Percentiles rank a stretch among this genome's conserved stretches.
Evolutionary conservation across 768 basidiomycete genomes (phyloP).

Genomic region (Lactarius akahatsu): DNA sequence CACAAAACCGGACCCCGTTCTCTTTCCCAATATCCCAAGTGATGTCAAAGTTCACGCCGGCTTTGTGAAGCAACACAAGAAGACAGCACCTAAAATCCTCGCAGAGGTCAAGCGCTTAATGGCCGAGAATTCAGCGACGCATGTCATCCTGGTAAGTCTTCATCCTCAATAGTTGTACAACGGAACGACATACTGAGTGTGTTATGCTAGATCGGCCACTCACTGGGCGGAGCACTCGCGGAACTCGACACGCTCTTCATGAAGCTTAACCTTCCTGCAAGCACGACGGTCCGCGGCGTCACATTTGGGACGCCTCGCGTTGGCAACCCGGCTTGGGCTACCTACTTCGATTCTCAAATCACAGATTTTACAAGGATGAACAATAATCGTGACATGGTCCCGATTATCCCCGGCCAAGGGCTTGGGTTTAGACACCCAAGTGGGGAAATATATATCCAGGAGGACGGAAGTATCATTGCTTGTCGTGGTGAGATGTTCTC

Average conservation of each 20-base stretch:
- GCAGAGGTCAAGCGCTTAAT: slow-evolving; percentile 24
- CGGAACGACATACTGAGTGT: neutral
- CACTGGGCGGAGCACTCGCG: slow-evolving; percentile 27
- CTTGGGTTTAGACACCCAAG: slow-evolving; percentile 24
- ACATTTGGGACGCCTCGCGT: slow-evolving; percentile 29
- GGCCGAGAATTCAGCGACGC: slow-evolving; percentile 11
- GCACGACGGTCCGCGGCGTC: slow-evolving; percentile 23
- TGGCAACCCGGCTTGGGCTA: slow-evolving; percentile 20
- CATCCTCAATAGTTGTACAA: neutral
- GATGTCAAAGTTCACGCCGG: slow-evolving; percentile 17
- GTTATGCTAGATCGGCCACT: slow-evolving; percentile 18
- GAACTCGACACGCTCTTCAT: slow-evolving; percentile 27
- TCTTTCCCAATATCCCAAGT: slow-evolving; percentile 21
- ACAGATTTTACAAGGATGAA: slow-evolving; percentile 26
- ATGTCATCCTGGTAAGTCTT: slow-evolving; percentile 24
- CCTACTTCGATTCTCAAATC: slow-evolving; percentile 23
- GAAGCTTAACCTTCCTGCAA: slow-evolving; percentile 27
- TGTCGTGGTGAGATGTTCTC: slow-evolving; percentile 14
- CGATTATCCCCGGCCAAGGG: slow-evolving; percentile 23
- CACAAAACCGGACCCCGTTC: neutral
- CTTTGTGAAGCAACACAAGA: slow-evolving; percentile 21
- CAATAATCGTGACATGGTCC: slow-evolving; percentile 23
- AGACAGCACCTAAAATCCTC: slow-evolving; percentile 26
- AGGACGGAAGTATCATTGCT: slow-evolving; percentile 9
- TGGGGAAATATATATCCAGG: slow-evolving; percentile 23